Evolutionary conservation across 257 asterid species (phyloP), one percentile per base, ranked within the genome.

Genomic region (Solanum ossicruentum): DNA sequence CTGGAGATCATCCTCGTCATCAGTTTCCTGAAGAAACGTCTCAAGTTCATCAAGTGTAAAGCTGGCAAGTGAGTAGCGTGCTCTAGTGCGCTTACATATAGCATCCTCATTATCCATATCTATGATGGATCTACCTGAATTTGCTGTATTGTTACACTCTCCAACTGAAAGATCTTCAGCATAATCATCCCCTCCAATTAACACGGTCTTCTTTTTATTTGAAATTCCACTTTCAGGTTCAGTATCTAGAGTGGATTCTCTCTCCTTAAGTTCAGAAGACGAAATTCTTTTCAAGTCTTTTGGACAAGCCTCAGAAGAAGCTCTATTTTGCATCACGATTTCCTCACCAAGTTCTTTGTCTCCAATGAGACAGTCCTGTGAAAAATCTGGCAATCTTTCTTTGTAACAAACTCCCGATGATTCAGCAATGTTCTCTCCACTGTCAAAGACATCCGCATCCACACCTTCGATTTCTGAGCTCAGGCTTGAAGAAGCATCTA

Each of bases 21-120:
- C 99, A 13, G 99, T 92, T 93, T 95, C 98, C 88, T 97, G 99
- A 91, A 97, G 98, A 87, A 97, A 97, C 41, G 94, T 94, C 88
- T 97, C 99, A 2, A 97, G 97, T 89, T 97, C 98, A 89, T 95
- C 99, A 85, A 97, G 99, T 26, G 98, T 90, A 91, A 89, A 95
- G 88, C 92, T 90, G 65, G 94, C 98, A 86, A 97, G 98, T 87
- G 99, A 97, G 91, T 95, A 97, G 57, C 98, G 95, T 86, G 98
- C 99, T 95, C 98, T 94, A 45, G 99, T 97, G 51, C 98, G 94
- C 97, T 89, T 97, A 83, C 94, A 93, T 79, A 97, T 95, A 77
- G 98, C 98, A 89, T 90, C 97, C 8, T 96, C 97, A 86, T 89
- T 60, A 77, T 91, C 95, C 84, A 85, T 54, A 85, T 91, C 93